These are phyloP conservation scores for Elsinoe batatas DNA, from an alignment of 2,329 filamentous ascomycete species.

Conservation along the genomic window DNA sequence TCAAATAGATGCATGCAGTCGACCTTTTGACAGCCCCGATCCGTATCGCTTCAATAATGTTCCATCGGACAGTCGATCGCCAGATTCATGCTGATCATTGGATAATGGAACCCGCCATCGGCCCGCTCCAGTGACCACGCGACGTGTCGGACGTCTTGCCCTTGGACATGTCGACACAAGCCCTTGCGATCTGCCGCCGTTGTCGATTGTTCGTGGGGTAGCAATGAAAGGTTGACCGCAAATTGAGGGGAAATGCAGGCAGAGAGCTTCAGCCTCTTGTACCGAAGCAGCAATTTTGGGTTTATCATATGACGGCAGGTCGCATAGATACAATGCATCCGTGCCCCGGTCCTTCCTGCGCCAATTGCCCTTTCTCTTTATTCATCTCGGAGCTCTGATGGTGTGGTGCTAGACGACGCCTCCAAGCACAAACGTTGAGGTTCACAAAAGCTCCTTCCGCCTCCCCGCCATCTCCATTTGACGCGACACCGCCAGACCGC, in stretches of 20 bases:
- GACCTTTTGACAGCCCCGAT: background rate
- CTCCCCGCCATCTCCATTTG: constrained; percentile 12
- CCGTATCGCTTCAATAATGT: background rate
- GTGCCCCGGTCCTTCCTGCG: background rate
- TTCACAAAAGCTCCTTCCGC: constrained; percentile 1
- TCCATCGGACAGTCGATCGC: background rate
- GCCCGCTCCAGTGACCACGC: constrained; percentile 10
- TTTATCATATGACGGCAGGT: constrained; percentile 8
- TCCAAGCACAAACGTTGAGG: constrained; percentile 7
- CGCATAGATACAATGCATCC: background rate
- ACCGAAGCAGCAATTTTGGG: background rate
- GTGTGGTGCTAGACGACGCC: background rate
- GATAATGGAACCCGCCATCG: background rate
- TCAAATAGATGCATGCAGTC: constrained; percentile 4
- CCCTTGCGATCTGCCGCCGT: constrained; percentile 2
- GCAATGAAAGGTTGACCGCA: background rate
- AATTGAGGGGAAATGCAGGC: constrained; percentile 3
- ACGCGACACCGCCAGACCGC: constrained; percentile 6
- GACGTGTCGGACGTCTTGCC: background rate
- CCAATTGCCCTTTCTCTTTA: background rate
- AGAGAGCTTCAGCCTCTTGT: background rate
- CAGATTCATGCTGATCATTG: background rate
- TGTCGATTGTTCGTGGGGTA: constrained; percentile 11
- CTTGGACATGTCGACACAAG: constrained; percentile 1
- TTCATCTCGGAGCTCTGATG: background rate